These are phyloP conservation scores for Clavulina sp. DNA, from an alignment of 768 basidiomycete species.

Conservation along the genomic window DNA sequence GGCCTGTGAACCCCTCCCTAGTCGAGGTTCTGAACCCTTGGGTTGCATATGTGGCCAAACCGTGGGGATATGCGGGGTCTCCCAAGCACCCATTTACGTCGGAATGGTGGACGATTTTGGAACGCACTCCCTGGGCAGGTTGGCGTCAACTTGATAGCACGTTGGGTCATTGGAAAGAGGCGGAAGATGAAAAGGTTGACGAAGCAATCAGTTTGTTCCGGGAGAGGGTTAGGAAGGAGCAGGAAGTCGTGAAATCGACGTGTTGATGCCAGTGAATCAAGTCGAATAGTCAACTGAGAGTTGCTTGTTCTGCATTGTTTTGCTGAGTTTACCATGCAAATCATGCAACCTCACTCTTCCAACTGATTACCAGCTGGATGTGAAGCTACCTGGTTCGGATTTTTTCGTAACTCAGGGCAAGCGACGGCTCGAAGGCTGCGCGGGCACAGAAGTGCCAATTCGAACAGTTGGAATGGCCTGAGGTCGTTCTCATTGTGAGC, in stretches of 20 bases:
- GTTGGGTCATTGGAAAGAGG: not conserved
- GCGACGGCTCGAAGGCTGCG: no score
- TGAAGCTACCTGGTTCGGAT: no score
- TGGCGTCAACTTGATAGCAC: conserved; percentile 1
- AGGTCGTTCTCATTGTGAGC: no score
- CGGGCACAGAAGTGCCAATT: no score
- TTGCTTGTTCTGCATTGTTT: no score
- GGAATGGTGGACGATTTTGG: conserved; percentile 31
- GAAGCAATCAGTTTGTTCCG: not conserved
- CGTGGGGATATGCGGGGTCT: conserved; percentile 38
- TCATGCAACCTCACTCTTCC: no score
- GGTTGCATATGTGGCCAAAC: conserved; percentile 26
- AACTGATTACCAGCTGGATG: no score
- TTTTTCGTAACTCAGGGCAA: no score
- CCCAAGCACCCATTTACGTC: conserved; percentile 32
- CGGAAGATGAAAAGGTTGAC: not conserved
- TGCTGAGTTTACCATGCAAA: no score
- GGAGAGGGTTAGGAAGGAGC: not conserved
- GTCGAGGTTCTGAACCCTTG: conserved; percentile 32
- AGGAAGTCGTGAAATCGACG: not conserved
- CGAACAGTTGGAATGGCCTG: no score
- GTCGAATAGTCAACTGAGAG: no score
- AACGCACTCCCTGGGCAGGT: conserved; percentile 26
- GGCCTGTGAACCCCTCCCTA: conserved; percentile 32
- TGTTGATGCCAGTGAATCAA: no score